phyloP scores from a whole-genome alignment of 2,329 filamentous ascomycete species.

The Pyrenophora teres region DNA sequence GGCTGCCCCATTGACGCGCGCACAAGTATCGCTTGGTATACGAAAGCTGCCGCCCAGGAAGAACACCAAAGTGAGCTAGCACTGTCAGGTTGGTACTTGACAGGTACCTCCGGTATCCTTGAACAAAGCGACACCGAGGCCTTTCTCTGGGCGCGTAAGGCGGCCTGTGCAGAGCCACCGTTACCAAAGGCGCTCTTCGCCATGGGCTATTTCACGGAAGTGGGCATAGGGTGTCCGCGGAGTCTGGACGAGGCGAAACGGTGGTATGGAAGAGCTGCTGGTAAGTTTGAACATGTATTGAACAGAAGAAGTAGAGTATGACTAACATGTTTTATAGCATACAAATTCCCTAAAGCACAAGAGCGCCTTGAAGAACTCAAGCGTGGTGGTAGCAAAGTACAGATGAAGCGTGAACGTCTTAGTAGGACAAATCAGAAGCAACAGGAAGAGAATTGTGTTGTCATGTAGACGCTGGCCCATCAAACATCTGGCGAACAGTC shows the following conservation, averaged over 20 bases:
- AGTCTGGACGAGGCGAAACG: conserved; percentile 94
- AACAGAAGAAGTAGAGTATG: background rate
- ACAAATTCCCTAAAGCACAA: conserved; percentile 91
- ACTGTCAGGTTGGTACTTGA: conserved; percentile 77
- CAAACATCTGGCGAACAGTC: background rate
- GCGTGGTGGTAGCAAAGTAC: conserved; percentile 71
- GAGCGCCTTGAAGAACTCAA: conserved; percentile 93
- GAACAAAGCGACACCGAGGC: conserved; percentile 94
- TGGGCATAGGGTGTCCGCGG: conserved; percentile 84
- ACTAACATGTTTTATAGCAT: conserved; percentile 61
- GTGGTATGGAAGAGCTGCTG: conserved; percentile 97
- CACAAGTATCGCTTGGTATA: conserved; percentile 92
- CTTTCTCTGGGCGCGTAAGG: conserved; percentile 95
- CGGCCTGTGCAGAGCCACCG: conserved; percentile 74
- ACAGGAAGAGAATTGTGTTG: conserved; percentile 83
- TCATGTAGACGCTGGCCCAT: conserved; percentile 65
- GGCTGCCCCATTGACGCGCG: conserved; percentile 82
- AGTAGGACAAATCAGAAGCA: conserved; percentile 82
- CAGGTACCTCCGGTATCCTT: conserved; percentile 83
- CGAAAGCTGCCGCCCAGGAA: conserved; percentile 83
- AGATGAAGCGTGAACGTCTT: conserved; percentile 77
- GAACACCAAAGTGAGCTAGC: conserved; percentile 86
- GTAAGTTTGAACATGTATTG: conserved; percentile 61
- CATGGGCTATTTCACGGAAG: conserved; percentile 97
- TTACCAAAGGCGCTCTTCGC: conserved; percentile 95